A percentile compares a stretch with the other conserved stretches of the same genome.
phyloP scores from a whole-genome alignment of 345 rosid genomes.

The Bruguiera parviflora region DNA sequence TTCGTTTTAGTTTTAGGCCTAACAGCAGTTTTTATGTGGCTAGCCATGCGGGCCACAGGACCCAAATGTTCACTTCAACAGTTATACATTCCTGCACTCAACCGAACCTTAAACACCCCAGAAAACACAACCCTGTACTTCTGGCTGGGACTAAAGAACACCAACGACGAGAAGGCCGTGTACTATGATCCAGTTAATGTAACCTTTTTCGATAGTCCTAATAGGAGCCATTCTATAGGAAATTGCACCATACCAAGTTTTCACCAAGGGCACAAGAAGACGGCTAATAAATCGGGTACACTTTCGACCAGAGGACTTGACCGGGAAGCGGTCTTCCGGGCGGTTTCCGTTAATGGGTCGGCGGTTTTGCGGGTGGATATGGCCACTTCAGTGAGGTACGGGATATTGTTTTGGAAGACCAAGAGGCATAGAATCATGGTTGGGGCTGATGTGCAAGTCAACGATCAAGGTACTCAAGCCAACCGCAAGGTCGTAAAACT shows the following conservation, averaged over 20 bases:
- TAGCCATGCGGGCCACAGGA: conserved; percentile 51
- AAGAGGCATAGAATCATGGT: conserved; percentile 44
- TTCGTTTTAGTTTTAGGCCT: conserved; percentile 57
- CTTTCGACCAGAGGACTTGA: conserved; percentile 2
- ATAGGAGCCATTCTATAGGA: conserved; percentile 10
- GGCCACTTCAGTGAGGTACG: conserved; percentile 60
- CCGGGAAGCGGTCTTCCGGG: conserved; percentile 28
- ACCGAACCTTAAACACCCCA: conserved; percentile 30
- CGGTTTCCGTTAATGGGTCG: conserved; percentile 33
- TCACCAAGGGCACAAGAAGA: conserved; percentile 66
- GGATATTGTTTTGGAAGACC: conserved; percentile 56
- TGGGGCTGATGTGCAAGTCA: conserved; percentile 50
- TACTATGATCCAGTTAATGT: conserved; percentile 55
- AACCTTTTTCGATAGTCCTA: conserved; percentile 27
- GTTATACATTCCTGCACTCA: conserved; percentile 59
- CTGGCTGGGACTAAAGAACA: conserved; percentile 45
- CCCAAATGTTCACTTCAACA: conserved; percentile 47
- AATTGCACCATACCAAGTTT: conserved; percentile 35
- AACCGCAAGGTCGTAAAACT: conserved; percentile 37
- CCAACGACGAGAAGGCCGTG: conserved; percentile 70
- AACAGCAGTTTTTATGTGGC: conserved; percentile 71
- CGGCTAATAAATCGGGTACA: conserved; percentile 37
- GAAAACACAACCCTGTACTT: conserved; percentile 42
- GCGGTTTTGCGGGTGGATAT: conserved; percentile 57
- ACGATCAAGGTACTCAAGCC: conserved; percentile 31